Base-by-base conservation (phyloP, 192 early-diverging fungal genomes). In the Coemansia sp. region DNA sequence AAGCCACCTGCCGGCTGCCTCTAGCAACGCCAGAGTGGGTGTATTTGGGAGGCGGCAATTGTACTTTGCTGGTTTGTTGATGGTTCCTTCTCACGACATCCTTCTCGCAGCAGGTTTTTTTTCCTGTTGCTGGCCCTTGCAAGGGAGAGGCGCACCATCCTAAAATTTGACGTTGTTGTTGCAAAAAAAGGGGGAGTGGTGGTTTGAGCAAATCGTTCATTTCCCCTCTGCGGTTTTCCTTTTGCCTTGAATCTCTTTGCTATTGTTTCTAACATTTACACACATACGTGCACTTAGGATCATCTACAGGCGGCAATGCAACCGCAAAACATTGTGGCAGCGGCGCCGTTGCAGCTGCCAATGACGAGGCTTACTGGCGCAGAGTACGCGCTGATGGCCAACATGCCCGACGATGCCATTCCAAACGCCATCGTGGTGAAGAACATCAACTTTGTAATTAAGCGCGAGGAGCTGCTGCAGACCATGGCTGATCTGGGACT, bases 351-450 rank as follows among this genome's bases (percentile, higher is more conserved):
- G 67, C 79, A 77, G 71, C 43, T 65, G 48, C 79, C 75, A 45
- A 31, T 66, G 35, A 69, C 65, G 33, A 66, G 65, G 55, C 68
- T 82, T 41, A 82, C 74, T 11, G 73, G 75, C 21, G 79, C 79
- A 41, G 79, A 82, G 62, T 77, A 70, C 61, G 75, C 75, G 52
- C 66, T 82, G 48, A 82, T 82, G 79, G 75, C 74, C 36, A 82
- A 82, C 61, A 82, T 82, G 79, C 79, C 79, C 10, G 79, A 82
- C 57, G 79, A 82, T 33, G 79, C 79, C 20, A 92, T 92, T 59
- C 86, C 88, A 18, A 92, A 87, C 18, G 89, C 91, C 0, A 86
- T 92, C 58, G 91, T 92, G 31, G 89, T 92, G 73, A 92, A 92
- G 73, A 92, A 92, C 77, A 92, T 92, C 75, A 88, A 87, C 39